phyloP scores from a whole-genome alignment of 257 asterid genomes.

The Fraxinus cuspidata region DNA sequence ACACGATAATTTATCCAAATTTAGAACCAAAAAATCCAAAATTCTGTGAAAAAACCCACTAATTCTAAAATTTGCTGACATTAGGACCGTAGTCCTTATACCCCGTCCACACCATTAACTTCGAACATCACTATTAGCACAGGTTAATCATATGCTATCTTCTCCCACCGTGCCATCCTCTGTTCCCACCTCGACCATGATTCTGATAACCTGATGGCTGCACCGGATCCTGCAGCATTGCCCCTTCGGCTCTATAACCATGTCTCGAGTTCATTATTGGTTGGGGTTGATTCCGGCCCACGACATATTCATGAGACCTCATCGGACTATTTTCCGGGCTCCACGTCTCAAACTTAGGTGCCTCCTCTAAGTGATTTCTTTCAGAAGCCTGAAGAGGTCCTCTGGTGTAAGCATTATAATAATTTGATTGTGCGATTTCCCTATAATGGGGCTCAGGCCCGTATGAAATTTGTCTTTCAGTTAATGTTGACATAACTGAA shows the following conservation, averaged over 20 bases:
- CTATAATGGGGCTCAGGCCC: conserved; percentile 43
- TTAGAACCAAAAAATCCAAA: background rate
- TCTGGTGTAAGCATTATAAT: conserved; percentile 33
- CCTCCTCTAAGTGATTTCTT: conserved; percentile 35
- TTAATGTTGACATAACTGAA: conserved; percentile 9
- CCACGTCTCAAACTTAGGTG: conserved; percentile 60
- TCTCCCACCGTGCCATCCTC: conserved; percentile 60
- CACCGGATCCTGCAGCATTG: conserved; percentile 29
- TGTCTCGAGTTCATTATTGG: conserved; percentile 36
- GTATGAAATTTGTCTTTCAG: conserved; percentile 34
- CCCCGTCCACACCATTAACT: background rate
- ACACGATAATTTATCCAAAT: conserved; percentile 18
- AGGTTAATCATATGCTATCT: conserved; percentile 34
- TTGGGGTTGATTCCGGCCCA: conserved; percentile 38
- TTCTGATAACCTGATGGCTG: conserved; percentile 44
- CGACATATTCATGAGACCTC: conserved; percentile 41
- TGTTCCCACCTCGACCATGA: conserved; percentile 33
- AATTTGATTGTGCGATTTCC: conserved; percentile 35
- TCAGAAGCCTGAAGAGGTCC: conserved; percentile 44
- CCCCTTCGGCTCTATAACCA: conserved; percentile 36
- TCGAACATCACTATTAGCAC: background rate
- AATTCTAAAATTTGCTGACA: background rate
- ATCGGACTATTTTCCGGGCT: conserved; percentile 57
- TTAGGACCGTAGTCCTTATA: background rate
- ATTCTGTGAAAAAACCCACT: background rate